Evolutionary conservation across 2,329 filamentous ascomycete species (phyloP), one percentile per base, ranked within the genome.

Genomic region (Cryphonectria carpinicola): DNA sequence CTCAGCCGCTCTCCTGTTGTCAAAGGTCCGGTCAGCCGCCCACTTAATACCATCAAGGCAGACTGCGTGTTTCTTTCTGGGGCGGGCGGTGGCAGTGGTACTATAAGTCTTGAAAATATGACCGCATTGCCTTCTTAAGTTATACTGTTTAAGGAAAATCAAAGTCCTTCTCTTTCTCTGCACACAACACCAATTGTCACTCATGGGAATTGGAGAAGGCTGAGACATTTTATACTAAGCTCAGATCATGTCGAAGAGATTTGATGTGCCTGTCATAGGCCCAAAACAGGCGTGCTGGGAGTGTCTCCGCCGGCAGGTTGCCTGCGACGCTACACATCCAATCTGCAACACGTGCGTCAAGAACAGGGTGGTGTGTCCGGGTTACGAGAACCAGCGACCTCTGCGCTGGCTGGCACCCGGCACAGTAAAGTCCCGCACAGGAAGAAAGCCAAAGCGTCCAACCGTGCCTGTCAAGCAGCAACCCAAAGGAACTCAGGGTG

Each of bases 321-420:
- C 43, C n/a, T 65, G 63, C 63, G 63, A 65, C 19, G 43, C 43
- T 28, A 17, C 41, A 35, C 43, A 65, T 13, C 63, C 46, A 37
- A 39, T 17, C 25, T 66, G 49, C 49, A 41, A 58, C 32, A 56
- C n/a, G 22, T 66, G 46, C 65, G 43, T 58, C 28, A 35, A 56
- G 14, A 66, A 28, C 1, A 49, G 46, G 6, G 35, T 66, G 32
- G 65, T 58, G 37, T 65, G 65, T 43, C 65, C 46, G 7, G 65
- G 65, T n/a, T 66, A 66, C 35, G 65, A 56, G 22, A 25, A 66
- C 49, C 41, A 25, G 8, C 56, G 39, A 11, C 65, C 65, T 41
- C 65, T 66, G 22, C 35, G 65, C 5, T 58, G 65, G 46, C 25
- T 66, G 49, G 35, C 35, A 17, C 65, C 46, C 3, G 65, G 65